A percentile compares a stretch with the other conserved stretches of the same genome.
These are phyloP conservation scores for Priceomyces melissophilus DNA, from an alignment of 805 yeast genomes.

Conservation along the genomic window DNA sequence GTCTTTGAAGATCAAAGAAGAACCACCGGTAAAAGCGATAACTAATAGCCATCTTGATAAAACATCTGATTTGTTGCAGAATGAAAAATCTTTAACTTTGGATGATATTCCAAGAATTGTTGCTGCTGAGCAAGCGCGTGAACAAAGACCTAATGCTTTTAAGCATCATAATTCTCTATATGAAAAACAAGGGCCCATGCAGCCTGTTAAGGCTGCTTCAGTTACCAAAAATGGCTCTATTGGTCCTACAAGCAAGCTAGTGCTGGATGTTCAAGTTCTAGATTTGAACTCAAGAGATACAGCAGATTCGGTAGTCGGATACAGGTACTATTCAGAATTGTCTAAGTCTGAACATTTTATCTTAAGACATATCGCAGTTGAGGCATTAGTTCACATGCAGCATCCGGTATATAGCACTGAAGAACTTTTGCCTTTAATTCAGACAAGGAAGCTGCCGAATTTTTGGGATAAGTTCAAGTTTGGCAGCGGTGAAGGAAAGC, in stretches of 20 bases:
- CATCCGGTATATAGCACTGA: conserved; percentile 23
- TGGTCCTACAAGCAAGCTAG: conserved; percentile 2
- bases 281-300: neutral
- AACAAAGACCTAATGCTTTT: conserved; percentile 88
- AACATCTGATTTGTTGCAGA: conserved; percentile 67
- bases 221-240: conserved; percentile 8
- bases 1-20: conserved; percentile 31
- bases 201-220: conserved; percentile 20
- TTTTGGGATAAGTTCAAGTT: conserved; percentile 55
- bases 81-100: conserved; percentile 81
- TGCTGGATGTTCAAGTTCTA: conserved; percentile 1
- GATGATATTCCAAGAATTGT: conserved; percentile 97
- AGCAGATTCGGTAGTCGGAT: neutral
- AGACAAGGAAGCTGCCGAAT: conserved; percentile 39
- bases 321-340: conserved; percentile 63
- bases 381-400: conserved; percentile 40
- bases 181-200: conserved; percentile 29
- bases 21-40: conserved; percentile 30
- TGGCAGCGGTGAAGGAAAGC: conserved; percentile 23
- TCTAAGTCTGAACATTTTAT: conserved; percentile 54
- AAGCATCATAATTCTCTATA: conserved; percentile 63
- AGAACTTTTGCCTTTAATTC: conserved; percentile 39
- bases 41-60: conserved; percentile 47
- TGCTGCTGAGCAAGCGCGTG: conserved; percentile 94
- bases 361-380: conserved; percentile 57